A percentile compares a stretch with the other conserved stretches of the same genome.
Conservation (phyloP, 208 protist species). For the Leptomonas seymouri region DNA sequence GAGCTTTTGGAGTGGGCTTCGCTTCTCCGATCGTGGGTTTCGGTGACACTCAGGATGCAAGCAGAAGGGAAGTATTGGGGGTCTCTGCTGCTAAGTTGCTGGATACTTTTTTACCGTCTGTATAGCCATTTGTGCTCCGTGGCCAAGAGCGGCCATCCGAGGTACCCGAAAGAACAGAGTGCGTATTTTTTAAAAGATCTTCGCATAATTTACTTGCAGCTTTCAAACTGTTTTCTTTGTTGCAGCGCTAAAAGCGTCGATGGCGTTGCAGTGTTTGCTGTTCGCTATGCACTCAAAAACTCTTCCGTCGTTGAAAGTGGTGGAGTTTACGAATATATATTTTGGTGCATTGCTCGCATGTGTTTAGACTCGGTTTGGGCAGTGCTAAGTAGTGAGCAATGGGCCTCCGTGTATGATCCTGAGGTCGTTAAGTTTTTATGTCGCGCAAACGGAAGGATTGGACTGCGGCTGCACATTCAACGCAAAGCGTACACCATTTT, state of each 20-base stretch:
- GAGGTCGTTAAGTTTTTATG: slow-evolving; percentile 26
- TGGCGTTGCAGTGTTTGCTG: slow-evolving; percentile 6
- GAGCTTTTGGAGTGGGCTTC: slow-evolving; percentile 3
- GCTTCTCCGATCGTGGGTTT: slow-evolving; percentile 9
- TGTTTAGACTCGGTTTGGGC: slow-evolving; percentile 24
- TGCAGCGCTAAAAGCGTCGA: slow-evolving; percentile 9
- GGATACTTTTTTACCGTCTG: slow-evolving; percentile 27
- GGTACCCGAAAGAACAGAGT: slow-evolving; percentile 5
- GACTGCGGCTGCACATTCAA: slow-evolving; percentile 17
- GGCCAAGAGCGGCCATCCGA: neutral
- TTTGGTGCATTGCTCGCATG: slow-evolving; percentile 23
- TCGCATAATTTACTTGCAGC: slow-evolving; percentile 18
- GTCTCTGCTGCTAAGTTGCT: slow-evolving; percentile 27
- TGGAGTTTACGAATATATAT: slow-evolving; percentile 5
- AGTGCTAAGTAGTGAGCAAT: slow-evolving; percentile 10
- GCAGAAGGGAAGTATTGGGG: slow-evolving; percentile 18
- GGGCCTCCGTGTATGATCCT: slow-evolving; percentile 14
- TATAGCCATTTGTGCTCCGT: slow-evolving; percentile 7
- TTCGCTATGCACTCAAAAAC: slow-evolving; percentile 19
- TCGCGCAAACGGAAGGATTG: slow-evolving; percentile 14
- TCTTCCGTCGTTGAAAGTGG: slow-evolving; percentile 5
- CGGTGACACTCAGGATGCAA: neutral
- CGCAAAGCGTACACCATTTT: slow-evolving; percentile 11
- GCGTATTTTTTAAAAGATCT: neutral
- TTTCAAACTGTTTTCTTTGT: slow-evolving; percentile 29